Conservation (phyloP, 176 grass and related monocot species). For the Hordeum marinum region DNA sequence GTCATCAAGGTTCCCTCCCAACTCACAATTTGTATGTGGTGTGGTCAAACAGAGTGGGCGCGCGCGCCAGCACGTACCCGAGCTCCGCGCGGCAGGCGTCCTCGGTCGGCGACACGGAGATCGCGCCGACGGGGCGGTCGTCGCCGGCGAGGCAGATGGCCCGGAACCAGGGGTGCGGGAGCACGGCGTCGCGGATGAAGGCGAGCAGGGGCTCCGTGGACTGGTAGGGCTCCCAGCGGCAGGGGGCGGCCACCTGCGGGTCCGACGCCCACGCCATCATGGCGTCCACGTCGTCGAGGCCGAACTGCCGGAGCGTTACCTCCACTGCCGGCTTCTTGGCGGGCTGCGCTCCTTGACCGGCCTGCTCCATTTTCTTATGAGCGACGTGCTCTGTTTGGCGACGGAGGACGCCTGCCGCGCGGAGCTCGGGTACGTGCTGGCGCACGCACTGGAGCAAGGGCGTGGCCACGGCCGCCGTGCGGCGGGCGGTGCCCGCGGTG, state of each 20-base stretch:
- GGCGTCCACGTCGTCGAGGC: conserved; percentile 61
- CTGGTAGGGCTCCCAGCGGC: conserved; percentile 70
- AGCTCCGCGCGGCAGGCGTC: conserved; percentile 54
- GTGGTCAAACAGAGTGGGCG: too few species aligned
- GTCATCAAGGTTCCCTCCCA: background rate
- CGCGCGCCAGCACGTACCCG: conserved; percentile 59
- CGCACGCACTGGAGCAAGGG: conserved; percentile 58
- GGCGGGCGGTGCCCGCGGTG: background rate
- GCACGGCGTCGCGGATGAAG: conserved; percentile 45
- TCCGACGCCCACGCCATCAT: conserved; percentile 76
- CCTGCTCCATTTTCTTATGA: background rate
- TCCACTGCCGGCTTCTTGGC: background rate
- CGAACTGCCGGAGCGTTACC: conserved; percentile 51
- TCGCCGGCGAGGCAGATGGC: conserved; percentile 49
- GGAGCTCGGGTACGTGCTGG: conserved; percentile 71
- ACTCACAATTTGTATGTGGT: too few species aligned
- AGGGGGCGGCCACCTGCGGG: conserved; percentile 41
- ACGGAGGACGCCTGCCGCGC: conserved; percentile 31
- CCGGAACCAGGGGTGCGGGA: conserved; percentile 72
- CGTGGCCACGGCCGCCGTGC: conserved; percentile 57
- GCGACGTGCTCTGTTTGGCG: background rate
- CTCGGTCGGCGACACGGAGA: conserved; percentile 49
- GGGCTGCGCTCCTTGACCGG: background rate
- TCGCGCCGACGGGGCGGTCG: conserved; percentile 41
- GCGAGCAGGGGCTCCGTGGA: conserved; percentile 45